Evolutionary conservation across 2,329 filamentous ascomycete genomes (phyloP).

Genomic region (Aspergillus bombycis): DNA sequence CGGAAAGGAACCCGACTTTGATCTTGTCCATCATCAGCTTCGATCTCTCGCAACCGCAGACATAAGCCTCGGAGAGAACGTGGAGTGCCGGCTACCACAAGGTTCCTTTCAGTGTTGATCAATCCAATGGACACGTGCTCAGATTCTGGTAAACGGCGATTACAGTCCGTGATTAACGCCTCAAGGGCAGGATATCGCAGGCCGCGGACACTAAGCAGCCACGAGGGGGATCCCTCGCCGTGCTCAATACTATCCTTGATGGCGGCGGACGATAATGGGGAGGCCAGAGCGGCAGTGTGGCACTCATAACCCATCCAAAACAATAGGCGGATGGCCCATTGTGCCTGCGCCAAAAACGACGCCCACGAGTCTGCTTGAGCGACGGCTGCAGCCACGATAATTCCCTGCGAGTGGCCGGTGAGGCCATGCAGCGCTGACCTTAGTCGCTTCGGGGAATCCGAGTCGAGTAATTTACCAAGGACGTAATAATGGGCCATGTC

Average conservation of each 20-base stretch:
- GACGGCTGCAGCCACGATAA: slow-evolving; percentile 39
- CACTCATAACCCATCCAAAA: slow-evolving; percentile 40
- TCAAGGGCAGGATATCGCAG: neutral
- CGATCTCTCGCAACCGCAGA: neutral
- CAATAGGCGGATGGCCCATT: slow-evolving; percentile 33
- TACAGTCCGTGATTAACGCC: slow-evolving; percentile 25
- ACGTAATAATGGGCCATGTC: slow-evolving; percentile 21
- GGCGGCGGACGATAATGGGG: slow-evolving; percentile 17
- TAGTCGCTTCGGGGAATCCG: neutral
- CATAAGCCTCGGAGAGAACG: slow-evolving; percentile 22
- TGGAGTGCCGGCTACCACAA: slow-evolving; percentile 35
- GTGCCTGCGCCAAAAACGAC: slow-evolving; percentile 30
- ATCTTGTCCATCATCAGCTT: neutral
- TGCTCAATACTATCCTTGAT: slow-evolving; percentile 18
- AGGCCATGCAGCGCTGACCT: neutral
- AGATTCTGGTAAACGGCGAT: slow-evolving; percentile 26
- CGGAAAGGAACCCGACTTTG: slow-evolving; percentile 33
- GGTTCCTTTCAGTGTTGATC: slow-evolving; percentile 34
- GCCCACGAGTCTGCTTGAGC: slow-evolving; percentile 36
- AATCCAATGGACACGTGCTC: slow-evolving; percentile 29
- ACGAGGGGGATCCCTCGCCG: neutral
- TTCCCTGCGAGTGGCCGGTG: slow-evolving; percentile 42
- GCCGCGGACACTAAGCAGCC: slow-evolving; percentile 8
- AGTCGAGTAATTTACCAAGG: neutral
- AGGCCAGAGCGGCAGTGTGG: slow-evolving; percentile 25